Evolutionary conservation across 306 rosid genomes (phyloP), one percentile per base, ranked within the genome.

Genomic region (Quercus wislizeni): DNA sequence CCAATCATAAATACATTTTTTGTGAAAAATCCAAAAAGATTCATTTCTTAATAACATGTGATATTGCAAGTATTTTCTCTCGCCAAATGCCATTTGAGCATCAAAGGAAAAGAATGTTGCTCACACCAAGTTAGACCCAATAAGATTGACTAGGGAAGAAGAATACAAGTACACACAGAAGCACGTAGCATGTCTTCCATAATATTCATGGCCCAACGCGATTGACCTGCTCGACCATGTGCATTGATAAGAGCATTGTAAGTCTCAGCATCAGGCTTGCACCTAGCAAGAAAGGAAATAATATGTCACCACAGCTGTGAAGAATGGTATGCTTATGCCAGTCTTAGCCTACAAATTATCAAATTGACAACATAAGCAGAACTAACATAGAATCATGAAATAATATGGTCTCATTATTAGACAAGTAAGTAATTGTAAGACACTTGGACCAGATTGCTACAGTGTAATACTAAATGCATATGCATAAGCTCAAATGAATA

Each of bases 191-290:
- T 92, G 90, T 87, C 97, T 6, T 94, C 97, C 99, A 94, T 91
- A 86, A 94, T 90, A 89, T 91, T 92, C 93, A 81, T 84, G 49
- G 99, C 97, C 99, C 99, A 94, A 75, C 97, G 97, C 95, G 95
- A 92, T 72, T 94, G 99, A 74, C 97, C 97, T 57, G 84, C 89
- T 75, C 93, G 88, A 81, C 99, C 99, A 77, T 92, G 99, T n/a
- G 88, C 95, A 85, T 92, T 90, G 76, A 94, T 91, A 74, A 94
- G 89, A 61, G 97, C 92, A 82, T 88, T 91, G 67, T 88, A 94
- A 56, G 99, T 90, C 90, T 94, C 97, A 51, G 84, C 97, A 86
- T 94, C 93, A 63, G 97, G 97, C 84, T 94, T 94, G 87, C 99
- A 94, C 92, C 99, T 94, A 75, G 21, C 55, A 83, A 77, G 46